phyloP scores from a whole-genome alignment of 441 rosid species.

The Euphorbia celastroides region DNA sequence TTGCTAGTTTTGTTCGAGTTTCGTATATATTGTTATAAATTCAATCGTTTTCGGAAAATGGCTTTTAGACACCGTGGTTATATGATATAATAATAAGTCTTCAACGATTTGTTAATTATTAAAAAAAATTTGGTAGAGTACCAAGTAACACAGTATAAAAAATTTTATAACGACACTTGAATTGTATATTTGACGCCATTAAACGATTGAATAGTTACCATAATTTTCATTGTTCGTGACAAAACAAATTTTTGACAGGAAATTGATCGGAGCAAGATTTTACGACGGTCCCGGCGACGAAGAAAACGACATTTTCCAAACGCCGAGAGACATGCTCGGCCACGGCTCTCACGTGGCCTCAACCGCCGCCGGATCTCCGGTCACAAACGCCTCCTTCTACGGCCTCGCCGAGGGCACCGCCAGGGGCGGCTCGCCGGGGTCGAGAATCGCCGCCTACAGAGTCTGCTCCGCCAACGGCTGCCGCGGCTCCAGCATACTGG shows the following conservation, averaged over 20 bases:
- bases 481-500: constrained; percentile 27
- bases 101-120: too few relatives aligned
- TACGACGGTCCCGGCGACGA: constrained; percentile 16
- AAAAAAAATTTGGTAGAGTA: too few relatives aligned
- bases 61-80: too few relatives aligned
- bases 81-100: too few relatives aligned
- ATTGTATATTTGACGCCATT: too few relatives aligned
- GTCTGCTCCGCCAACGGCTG: constrained; percentile 35
- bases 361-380: constrained; percentile 33
- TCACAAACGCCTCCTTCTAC: constrained; percentile 26
- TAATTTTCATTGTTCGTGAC: too few relatives aligned
- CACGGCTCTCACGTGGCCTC: constrained; percentile 45
- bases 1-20: too few relatives aligned
- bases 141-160: too few relatives aligned
- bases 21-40: too few relatives aligned
- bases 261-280: constrained; percentile 40
- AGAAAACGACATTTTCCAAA: constrained; percentile 8
- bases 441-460: constrained; percentile 41
- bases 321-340: constrained; percentile 40
- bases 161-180: too few relatives aligned
- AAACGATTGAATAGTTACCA: too few relatives aligned
- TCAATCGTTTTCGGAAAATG: too few relatives aligned
- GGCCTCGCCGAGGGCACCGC: constrained; percentile 38
- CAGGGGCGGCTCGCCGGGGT: constrained; percentile 33
- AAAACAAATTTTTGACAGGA: constrained; percentile 18